Percentiles rank a stretch among this genome's conserved stretches.
phyloP scores from a whole-genome alignment of 345 rosid species.

The Raphanus raphanistrum region DNA sequence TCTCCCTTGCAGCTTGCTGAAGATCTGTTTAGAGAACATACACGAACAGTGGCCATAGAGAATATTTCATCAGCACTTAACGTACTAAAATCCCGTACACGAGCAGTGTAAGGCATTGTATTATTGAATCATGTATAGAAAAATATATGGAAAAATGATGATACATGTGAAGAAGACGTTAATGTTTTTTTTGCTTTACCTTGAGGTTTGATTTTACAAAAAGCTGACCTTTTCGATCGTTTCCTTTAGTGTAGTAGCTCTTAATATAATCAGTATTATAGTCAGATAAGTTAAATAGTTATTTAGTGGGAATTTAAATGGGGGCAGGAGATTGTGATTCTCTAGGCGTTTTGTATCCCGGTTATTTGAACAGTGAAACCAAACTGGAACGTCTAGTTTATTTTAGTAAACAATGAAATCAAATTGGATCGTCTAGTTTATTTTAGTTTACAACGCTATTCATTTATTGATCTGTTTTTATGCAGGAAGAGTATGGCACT shows the following conservation, averaged over 20 bases:
- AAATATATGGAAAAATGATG: not conserved
- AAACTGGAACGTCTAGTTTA: conserved; percentile 11
- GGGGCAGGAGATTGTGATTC: not conserved
- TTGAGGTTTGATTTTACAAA: not conserved
- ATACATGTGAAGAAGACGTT: not conserved
- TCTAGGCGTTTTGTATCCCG: conserved; percentile 5
- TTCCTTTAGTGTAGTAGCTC: not conserved
- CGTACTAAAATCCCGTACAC: conserved; percentile 75
- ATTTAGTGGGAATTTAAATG: not conserved
- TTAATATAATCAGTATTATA: not conserved
- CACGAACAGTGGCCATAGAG: conserved; percentile 64
- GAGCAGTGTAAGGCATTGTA: conserved; percentile 58
- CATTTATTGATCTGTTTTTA: conserved; percentile 3
- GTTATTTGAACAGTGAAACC: not conserved
- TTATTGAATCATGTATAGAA: conserved; percentile 12
- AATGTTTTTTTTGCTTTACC: not conserved
- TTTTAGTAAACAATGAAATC: not conserved
- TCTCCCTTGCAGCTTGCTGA: conserved; percentile 72
- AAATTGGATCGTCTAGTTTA: not conserved
- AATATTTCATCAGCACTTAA: conserved; percentile 65
- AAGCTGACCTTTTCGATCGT: not conserved
- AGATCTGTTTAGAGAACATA: conserved; percentile 72
- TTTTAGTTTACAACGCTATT: not conserved
- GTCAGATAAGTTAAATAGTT: not conserved
- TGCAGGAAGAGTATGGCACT: conserved; percentile 64